Base-by-base conservation (phyloP, 768 basidiomycete genomes). In the Leucocoprinus sp. region DNA sequence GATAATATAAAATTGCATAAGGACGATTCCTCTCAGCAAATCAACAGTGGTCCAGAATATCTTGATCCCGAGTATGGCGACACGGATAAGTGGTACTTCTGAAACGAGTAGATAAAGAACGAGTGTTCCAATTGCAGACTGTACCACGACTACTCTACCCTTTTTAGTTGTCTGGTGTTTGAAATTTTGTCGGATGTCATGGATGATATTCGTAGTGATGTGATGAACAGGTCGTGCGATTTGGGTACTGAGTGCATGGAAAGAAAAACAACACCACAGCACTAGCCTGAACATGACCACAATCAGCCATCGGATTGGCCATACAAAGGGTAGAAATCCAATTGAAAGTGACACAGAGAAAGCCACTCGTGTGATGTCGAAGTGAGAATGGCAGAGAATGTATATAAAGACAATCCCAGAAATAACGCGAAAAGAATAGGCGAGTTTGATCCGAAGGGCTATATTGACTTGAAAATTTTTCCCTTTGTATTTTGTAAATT, bases 301-400 rank as follows among this genome's bases (percentile, higher is more conserved):
- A 39, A 23, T 39, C 19, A 45, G 18, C 44, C 44, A 39, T 21
- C 44, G 14, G 35, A 17, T 4, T n/a, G 44, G 44, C 22, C 28
- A 37, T 1, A 39, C 44, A 14, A 45, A 39, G 2, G 44, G 37
- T 4, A 45, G 44, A 22, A 45, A 45, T 17, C 28, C 21, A 14
- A 45, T 28, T 4, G 44, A 39, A 14, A 37, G 21, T 3, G 33
- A 22, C 1, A 45, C 22, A 7, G 37, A 24, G 9, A 38, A 15
- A 15, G 9, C 19, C 22, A 35, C 26, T 3, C 44, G 44, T 21
- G 44, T 45, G 19, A 18, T 18, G 27, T 31, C 27, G 9, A 45
- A 45, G 22, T 17, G 37, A 12, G 37, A 27, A 19, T 8, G 14
- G 21, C 19, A 24, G 12, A 37, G n/a, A 8, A 26, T 18, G 14